Conservation (phyloP, 2,329 filamentous ascomycete genomes). For the Neopestalotiopsis rosae region DNA sequence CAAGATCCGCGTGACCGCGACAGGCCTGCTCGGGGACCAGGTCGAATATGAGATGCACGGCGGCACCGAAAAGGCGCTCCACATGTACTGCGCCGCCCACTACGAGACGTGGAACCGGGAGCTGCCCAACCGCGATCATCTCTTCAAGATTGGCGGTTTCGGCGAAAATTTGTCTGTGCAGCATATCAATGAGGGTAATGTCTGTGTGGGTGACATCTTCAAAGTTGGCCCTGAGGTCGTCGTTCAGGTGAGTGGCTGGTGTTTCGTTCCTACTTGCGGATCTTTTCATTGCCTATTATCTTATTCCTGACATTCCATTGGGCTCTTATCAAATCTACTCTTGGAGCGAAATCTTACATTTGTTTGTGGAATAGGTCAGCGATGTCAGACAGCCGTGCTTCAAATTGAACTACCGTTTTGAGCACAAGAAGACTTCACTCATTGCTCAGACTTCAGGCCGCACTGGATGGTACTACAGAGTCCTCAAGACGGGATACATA, state of each 20-base stretch:
- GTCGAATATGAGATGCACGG: slow-evolving; percentile 64
- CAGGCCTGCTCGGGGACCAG: slow-evolving; percentile 64
- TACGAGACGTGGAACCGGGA: slow-evolving; percentile 60
- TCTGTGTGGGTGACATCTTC: slow-evolving; percentile 70
- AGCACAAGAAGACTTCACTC: slow-evolving; percentile 64
- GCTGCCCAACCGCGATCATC: slow-evolving; percentile 52
- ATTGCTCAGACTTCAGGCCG: slow-evolving; percentile 59
- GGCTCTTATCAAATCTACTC: no score
- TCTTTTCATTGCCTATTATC: no score
- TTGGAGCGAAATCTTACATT: no score
- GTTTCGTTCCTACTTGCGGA: no score
- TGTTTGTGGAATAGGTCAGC: slow-evolving; percentile 31
- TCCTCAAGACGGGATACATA: slow-evolving; percentile 60
- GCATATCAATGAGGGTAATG: slow-evolving; percentile 63
- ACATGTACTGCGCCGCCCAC: slow-evolving; percentile 62
- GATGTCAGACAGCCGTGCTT: slow-evolving; percentile 68
- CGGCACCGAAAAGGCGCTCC: slow-evolving; percentile 66
- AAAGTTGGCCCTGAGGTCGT: slow-evolving; percentile 50
- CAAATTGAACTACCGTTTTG: slow-evolving; percentile 72
- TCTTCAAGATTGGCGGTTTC: slow-evolving; percentile 64
- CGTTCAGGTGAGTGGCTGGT: slow-evolving; percentile 52
- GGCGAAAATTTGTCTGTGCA: slow-evolving; percentile 67
- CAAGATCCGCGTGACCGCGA: slow-evolving; percentile 48
- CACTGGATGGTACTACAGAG: slow-evolving; percentile 70
- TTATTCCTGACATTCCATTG: no score